Base-by-base conservation (phyloP, 768 basidiomycete species). In the Cystobasidium onofrii region DNA sequence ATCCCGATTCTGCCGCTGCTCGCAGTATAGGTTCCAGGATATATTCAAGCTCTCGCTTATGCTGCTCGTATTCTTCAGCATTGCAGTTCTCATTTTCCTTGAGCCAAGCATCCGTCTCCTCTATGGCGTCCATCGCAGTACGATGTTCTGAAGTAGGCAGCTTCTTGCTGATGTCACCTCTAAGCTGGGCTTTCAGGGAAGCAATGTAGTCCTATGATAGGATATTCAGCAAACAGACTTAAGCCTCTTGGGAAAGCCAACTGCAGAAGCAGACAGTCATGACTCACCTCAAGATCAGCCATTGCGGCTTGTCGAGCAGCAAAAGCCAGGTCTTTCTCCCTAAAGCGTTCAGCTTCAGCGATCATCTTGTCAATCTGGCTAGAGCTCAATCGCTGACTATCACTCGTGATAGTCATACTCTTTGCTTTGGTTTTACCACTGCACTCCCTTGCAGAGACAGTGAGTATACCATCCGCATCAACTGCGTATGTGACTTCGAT, bases 341-440 rank as follows among this genome's bases (percentile, higher is more conserved):
- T 91, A 85, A 92, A 94, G 81, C 88, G 88, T 87, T 95, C 92
- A 67, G 94, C 94, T 81, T 96, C 94, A 74, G 82, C 80, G 54
- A 97, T 91, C 94, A 98, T 98, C 81, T 92, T 90, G 82, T 98
- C 94, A 75, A 97, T 97, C 81, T 97, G 93, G 82, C 96, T 93
- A 84, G 94, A 91, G 76, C 90, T 92, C 77, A 98, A 84, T 82
- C 94, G 92, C 54, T 92, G 92, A 85, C 96, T 94, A 85, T 96
- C 93, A 82, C 92, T 92, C 78, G 90, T 92, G 83, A 93, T 93
- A 75, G 91, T 93, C 81, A 92, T 92, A 75, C 89, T 89, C 55
- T 72, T 43, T 10, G 23, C 23, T 25, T 70, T 72, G 15, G 66
- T 50, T 23, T 74, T 63, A 7, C 76, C 76, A 73, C 76, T 78